Percentiles rank a stretch among this genome's conserved stretches.
phyloP scores from a whole-genome alignment of 306 rosid genomes.

The Cicer bijugum region DNA sequence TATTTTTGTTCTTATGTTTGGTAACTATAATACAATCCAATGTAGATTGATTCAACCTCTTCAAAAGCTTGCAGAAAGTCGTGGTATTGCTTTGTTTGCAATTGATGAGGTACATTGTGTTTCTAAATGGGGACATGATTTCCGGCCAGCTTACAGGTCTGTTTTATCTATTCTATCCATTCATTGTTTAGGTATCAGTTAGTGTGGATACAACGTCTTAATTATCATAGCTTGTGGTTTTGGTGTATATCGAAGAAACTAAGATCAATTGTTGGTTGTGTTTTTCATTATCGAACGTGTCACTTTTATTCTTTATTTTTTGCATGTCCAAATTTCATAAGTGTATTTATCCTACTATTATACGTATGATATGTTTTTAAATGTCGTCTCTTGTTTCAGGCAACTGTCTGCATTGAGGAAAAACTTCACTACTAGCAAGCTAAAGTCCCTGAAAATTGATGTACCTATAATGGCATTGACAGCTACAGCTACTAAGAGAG shows the following conservation, averaged over 20 bases:
- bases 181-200: conserved; percentile 20
- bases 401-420: conserved; percentile 75
- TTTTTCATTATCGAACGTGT: neutral
- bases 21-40: conserved; percentile 11
- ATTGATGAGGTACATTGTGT: conserved; percentile 96
- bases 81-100: conserved; percentile 88
- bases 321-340: neutral
- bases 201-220: conserved; percentile 18
- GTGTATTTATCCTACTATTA: conserved; percentile 21
- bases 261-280: conserved; percentile 15
- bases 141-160: conserved; percentile 92
- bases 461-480: conserved; percentile 96
- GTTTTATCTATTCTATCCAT: conserved; percentile 30
- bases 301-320: conserved; percentile 27
- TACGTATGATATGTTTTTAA: conserved; percentile 30
- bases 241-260: conserved; percentile 9
- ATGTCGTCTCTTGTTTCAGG: conserved; percentile 61
- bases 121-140: conserved; percentile 98
- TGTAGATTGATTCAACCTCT: conserved; percentile 80
- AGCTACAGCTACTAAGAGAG: conserved; percentile 82
- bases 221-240: conserved; percentile 13
- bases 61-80: conserved; percentile 74
- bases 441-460: conserved; percentile 66
- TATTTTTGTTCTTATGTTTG: conserved; percentile 22
- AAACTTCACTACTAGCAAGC: conserved; percentile 63